A percentile compares a stretch with the other conserved stretches of the same genome.
Evolutionary conservation across 2,329 filamentous ascomycete genomes (phyloP).

Genomic region (Neonectria magnoliae): DNA sequence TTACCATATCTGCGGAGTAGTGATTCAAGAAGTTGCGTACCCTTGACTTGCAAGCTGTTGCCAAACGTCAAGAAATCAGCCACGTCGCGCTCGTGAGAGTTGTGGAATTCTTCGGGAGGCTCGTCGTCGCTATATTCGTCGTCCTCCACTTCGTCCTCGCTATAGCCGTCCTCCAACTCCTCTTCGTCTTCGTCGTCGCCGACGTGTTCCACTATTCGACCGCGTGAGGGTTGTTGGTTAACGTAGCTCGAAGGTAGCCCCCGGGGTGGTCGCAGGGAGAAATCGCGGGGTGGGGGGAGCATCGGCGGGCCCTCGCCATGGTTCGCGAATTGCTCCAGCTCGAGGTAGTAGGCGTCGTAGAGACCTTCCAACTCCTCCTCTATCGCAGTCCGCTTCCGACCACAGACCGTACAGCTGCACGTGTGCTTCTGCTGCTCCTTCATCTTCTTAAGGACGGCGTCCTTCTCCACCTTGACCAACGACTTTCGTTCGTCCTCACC

Average conservation of each 20-base stretch:
- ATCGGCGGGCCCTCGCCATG: constrained; percentile 74
- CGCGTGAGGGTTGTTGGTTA: constrained; percentile 76
- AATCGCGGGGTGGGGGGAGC: constrained; percentile 64
- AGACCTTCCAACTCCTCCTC: constrained; percentile 97
- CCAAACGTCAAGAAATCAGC: constrained; percentile 97
- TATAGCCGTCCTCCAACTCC: constrained; percentile 61
- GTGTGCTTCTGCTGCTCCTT: constrained; percentile 99
- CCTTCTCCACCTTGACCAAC: constrained; percentile 97
- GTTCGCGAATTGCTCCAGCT: constrained; percentile 97
- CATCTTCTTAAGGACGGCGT: constrained; percentile 98
- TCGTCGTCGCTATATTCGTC: constrained; percentile 74
- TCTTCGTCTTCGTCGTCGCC: constrained; percentile 66
- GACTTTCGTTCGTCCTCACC: constrained; percentile 95
- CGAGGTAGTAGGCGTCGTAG: constrained; percentile 98
- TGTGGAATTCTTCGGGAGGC: constrained; percentile 74
- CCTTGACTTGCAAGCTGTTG: constrained; percentile 94
- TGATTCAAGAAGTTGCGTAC: constrained; percentile 62
- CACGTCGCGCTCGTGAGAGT: constrained; percentile 70
- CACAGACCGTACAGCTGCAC: constrained; percentile 97
- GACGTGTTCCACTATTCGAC: constrained; percentile 76
- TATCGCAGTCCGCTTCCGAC: constrained; percentile 93
- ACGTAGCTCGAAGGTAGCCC: constrained; percentile 67
- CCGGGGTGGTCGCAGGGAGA: constrained; percentile 67
- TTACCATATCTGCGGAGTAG: constrained; percentile 58
- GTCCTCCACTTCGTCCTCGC: constrained; percentile 65